Evolutionary conservation across 768 basidiomycete species (phyloP), one percentile per base, ranked within the genome.

Genomic region (Albatrellus ellisii): DNA sequence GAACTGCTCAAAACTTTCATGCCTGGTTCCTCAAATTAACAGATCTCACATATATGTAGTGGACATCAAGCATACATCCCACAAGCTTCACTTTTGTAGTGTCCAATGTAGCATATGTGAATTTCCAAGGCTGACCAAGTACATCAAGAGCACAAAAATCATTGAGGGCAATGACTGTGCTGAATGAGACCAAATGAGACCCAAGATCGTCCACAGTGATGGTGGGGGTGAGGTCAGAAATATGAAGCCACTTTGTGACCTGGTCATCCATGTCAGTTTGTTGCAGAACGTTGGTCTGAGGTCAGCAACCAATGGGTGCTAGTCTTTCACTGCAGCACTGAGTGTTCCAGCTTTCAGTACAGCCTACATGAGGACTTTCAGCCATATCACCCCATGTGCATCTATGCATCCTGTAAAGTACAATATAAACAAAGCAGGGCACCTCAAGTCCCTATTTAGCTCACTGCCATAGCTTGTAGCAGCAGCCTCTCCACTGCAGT

Each of bases 1-100:
- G 81, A 75, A 26, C 88, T 86, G 46, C 79, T 87, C 21, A 90
- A 67, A 2, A 75, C 57, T 54, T 75, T 87, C 57, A 84, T 64
- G 58, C 84, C 84, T 87, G 25, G 24, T 26, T 22, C 25, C 24
- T 1, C 4, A 4, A 4, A 2, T n/a, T 26, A 36, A 17, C 28
- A 21, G 41, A 39, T 11, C 35, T 32, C 8, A 18, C 11, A 26
- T 8, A 43, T 8, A 32, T 34, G 6, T n/a, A n/a, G 11, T 12
- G 10, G 6, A 4, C 22, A 11, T 4, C 21, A 47, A 22, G 59
- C 74, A 44, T 51, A 86, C 86, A 89, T 66, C 68, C 73, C 7
- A 74, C 62, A 4, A 89, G 55, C 43, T 78, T 70, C 20, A 62
- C 62, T 32, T 67, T 59, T 1, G 74, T 77, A 3, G 74, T 74